Base-by-base conservation (phyloP, 805 yeast species). In the Teunomyces cretensis region DNA sequence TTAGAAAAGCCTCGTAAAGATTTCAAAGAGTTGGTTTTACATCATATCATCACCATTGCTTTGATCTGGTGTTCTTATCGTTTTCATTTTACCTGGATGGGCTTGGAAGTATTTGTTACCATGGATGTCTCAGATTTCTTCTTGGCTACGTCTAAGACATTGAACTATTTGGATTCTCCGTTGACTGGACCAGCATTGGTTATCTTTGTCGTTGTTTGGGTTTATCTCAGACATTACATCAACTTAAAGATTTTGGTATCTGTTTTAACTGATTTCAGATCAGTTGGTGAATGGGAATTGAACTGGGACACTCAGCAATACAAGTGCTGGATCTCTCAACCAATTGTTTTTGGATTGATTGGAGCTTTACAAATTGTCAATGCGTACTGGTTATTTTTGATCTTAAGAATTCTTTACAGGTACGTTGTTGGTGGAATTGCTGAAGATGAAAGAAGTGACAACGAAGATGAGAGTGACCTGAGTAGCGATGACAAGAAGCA, bases 61-160 rank as follows among this genome's bases (percentile, higher is more conserved):
- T 78, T 94, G 55, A 90, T 94, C 57, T 84, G 86, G 80, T 74
- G 80, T 44, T 88, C 96, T 9, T 92, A 94, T 65, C 80, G 91
- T 54, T 94, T 94, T 76, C 97, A 94, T 67, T 94, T 90, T 74
- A 88, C 96, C 12, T 88, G 95, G 83, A 92, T 94, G 79, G 99
- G 99, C 5, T 65, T 94, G 30, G 87, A 86, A 13, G 80, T 94
- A 42, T 94, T 88, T 64, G 79, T 94, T 56, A 89, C 98, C 17
- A 94, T 94, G 99, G 99, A 94, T 67, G 77, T 90, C 31, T 86
- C 96, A 13, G 99, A 94, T 71, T 83, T 89, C 65, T 87, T 90
- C 68, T 72, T 94, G 53, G 85, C 97, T 6, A 55, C 74, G 3
- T 88, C 97, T 24, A 94, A 94, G 67, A 81, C 88, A n/a, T 68